These are phyloP conservation scores for Rhinocladiella similis DNA, from an alignment of 2,329 filamentous ascomycete species.

Conservation along the genomic window DNA sequence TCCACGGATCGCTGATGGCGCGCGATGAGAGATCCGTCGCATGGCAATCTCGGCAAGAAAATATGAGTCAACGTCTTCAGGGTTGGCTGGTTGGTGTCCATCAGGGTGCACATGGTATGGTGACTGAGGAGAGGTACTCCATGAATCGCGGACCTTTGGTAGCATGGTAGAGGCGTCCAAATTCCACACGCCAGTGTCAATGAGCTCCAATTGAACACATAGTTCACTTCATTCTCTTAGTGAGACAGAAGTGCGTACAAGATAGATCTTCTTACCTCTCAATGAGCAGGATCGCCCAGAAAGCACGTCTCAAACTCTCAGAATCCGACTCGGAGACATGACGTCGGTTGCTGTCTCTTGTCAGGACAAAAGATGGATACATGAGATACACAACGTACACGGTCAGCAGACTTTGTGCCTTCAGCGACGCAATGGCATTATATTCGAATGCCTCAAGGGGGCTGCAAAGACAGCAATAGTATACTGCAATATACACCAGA, in stretches of 20 bases:
- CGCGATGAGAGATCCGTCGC: conserved; percentile 36
- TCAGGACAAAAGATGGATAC: conserved; percentile 1
- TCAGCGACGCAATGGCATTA: conserved; percentile 33
- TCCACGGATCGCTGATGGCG: conserved; percentile 27
- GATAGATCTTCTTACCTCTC: conserved; percentile 23
- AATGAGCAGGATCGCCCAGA: conserved; percentile 32
- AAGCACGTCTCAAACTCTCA: conserved; percentile 27
- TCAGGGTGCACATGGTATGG: conserved; percentile 1
- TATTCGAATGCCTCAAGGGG: conserved; percentile 36
- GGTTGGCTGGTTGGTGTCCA: not conserved
- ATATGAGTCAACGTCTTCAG: conserved; percentile 27
- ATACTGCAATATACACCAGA: conserved; percentile 31
- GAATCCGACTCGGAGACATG: not conserved
- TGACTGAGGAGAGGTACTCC: conserved; percentile 26
- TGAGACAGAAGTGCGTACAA: not conserved
- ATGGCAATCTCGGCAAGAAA: conserved; percentile 39
- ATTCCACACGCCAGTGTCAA: conserved; percentile 33
- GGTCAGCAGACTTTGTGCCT: conserved; percentile 33
- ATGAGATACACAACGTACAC: conserved; percentile 15
- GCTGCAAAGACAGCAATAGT: conserved; percentile 32
- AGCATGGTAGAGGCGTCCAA: conserved; percentile 32
- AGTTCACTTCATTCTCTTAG: conserved; percentile 23
- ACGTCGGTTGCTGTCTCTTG: not conserved
- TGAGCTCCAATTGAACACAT: conserved; percentile 31
- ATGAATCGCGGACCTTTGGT: conserved; percentile 28